Base-by-base conservation (phyloP, 2,329 filamentous ascomycete species). In the Clarireedia paspali region DNA sequence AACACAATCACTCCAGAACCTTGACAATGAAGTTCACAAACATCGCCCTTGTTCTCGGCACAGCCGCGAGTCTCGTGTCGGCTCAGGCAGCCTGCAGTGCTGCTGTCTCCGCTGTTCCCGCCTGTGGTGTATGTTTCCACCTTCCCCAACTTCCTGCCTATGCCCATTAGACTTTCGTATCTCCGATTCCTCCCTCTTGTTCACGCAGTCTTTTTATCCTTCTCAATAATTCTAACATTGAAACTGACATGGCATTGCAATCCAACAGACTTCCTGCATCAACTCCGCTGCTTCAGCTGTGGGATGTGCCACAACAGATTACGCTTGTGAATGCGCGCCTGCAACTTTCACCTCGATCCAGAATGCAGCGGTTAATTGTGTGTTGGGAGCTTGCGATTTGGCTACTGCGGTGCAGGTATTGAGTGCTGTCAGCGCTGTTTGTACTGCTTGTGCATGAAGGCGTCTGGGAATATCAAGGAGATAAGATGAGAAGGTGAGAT, bases 271-370 rank as follows among this genome's bases (percentile, higher is more conserved):
- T 39, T 6, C 52, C 27, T 54, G 52, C n/a, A 49, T 54, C 24
- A 30, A 34, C 6, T 6, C 44, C 20, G 24, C 45, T 1, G 45
- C 17, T 6, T 2, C 17, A 5, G 23, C 2, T 15, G 14, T 14
- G n/a, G 47, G 52, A 24, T 1, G 30, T 2, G 24, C 39, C 9
- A 6, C 5, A 2, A 14, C 9, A 3, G 5, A 54, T 17, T 54
- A 54, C 24, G 24, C 52, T n/a, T 54, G 52, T 49, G 52, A 54
- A 54, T 54, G 52, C 7, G 6, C n/a, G 20, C 12, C 44, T 23
- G 17, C 7, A 6, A 54, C 34, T 2, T 54, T 54, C 6, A 30
- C 45, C 5, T 7, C 46, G 5, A 49, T 54, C 7, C 3, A 54
- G 5, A 49, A 1, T 14, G 30, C 36, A 4, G 52, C 52, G 27